These are phyloP conservation scores for Carnegiea gigantea DNA, from an alignment of 179 eudicot genomes.

Conservation along the genomic window DNA sequence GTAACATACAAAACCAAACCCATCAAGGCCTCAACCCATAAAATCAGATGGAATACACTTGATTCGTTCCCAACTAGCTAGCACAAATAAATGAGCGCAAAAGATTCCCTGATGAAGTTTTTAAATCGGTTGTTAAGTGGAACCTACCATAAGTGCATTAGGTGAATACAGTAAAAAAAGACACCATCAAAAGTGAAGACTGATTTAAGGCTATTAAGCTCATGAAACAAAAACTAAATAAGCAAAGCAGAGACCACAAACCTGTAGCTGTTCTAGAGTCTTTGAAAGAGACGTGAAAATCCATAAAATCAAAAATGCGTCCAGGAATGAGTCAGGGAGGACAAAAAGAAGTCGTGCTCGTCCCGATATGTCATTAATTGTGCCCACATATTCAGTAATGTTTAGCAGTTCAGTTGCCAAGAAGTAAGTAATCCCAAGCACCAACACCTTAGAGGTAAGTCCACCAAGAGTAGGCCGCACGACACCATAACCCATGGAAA, in stretches of 20 bases:
- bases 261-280: conserved; percentile 97
- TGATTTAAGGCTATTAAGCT: not conserved
- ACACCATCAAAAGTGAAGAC: not conserved
- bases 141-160: conserved; percentile 3
- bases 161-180: not conserved
- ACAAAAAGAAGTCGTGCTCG: conserved; percentile 82
- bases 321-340: conserved; percentile 83
- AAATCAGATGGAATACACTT: not conserved
- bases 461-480: conserved; percentile 99
- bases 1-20: not conserved
- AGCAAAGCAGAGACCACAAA: conserved; percentile 22
- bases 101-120: not conserved
- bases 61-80: not conserved
- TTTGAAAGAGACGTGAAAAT: conserved; percentile 94
- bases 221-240: not conserved
- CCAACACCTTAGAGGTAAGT: conserved; percentile 83
- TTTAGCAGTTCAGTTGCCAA: conserved; percentile 82
- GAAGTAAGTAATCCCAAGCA: conserved; percentile 84
- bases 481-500: conserved; percentile 98
- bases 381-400: conserved; percentile 87
- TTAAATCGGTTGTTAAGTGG: not conserved
- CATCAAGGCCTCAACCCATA: not conserved
- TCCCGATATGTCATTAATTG: conserved; percentile 87
- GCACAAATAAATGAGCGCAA: not conserved
- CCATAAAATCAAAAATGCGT: conserved; percentile 91